A percentile compares a stretch with the other conserved stretches of the same genome.
Conservation (phyloP, 306 rosid genomes). For the Cicer yamashitae region DNA sequence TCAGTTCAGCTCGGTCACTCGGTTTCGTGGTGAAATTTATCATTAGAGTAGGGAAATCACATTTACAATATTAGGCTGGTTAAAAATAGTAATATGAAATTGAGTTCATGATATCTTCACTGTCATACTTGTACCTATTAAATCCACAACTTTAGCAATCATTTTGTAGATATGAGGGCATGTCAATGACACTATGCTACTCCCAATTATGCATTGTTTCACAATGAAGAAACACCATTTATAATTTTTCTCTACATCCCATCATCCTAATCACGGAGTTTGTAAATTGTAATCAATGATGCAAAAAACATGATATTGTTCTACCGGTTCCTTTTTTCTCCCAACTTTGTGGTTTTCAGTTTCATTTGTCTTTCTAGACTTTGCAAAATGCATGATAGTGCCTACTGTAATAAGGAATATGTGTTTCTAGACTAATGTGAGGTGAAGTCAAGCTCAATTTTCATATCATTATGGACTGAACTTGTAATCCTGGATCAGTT, state of each 20-base stretch:
- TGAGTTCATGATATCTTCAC: slow-evolving; percentile 3
- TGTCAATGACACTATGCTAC: background rate
- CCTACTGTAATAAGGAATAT: too few species aligned
- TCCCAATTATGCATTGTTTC: slow-evolving; percentile 3
- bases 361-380: background rate
- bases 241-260: background rate
- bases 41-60: slow-evolving; percentile 4
- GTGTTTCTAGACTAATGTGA: slow-evolving; percentile 28
- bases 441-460: slow-evolving; percentile 3
- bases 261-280: background rate
- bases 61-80: background rate
- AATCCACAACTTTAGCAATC: background rate
- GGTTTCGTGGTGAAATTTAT: background rate
- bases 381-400: too few species aligned
- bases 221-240: slow-evolving; percentile 28
- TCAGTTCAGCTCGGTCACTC: background rate
- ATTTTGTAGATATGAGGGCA: slow-evolving; percentile 19
- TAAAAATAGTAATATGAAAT: slow-evolving; percentile 12
- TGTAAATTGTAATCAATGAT: slow-evolving; percentile 11
- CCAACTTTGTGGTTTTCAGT: background rate
- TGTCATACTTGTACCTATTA: background rate
- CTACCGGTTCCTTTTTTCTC: background rate
- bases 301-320: background rate
- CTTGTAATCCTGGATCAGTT: background rate
- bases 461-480: background rate